Evolutionary conservation across 768 basidiomycete genomes (phyloP).

Genomic region (Tubosaeta brunneosetosa): DNA sequence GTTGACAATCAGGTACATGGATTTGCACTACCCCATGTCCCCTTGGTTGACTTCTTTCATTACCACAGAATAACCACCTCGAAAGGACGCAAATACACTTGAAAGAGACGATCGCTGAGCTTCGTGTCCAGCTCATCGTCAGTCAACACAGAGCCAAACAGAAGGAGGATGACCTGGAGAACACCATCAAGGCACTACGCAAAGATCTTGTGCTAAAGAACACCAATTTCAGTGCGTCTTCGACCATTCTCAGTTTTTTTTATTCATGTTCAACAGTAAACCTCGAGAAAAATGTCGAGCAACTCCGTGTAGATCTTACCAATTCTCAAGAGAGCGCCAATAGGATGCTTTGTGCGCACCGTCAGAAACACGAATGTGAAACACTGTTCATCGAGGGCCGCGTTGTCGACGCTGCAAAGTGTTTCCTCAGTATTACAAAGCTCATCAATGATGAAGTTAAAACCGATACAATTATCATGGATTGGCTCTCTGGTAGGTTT

Average conservation of each 20-base stretch:
- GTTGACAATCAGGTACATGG: neutral
- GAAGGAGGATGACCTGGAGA: neutral
- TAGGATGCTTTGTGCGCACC: too few species aligned
- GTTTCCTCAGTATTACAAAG: neutral
- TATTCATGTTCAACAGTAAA: neutral
- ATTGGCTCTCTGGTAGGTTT: neutral
- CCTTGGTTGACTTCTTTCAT: too few species aligned
- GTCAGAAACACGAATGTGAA: neutral
- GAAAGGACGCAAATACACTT: neutral
- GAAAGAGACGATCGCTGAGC: too few species aligned
- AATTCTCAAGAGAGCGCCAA: neutral
- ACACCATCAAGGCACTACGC: neutral
- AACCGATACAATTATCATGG: neutral
- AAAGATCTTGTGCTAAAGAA: neutral
- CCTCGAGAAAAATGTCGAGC: neutral
- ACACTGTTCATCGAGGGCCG: neutral
- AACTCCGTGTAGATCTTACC: neutral
- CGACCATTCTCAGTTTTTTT: neutral
- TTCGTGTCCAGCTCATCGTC: neutral
- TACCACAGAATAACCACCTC: too few species aligned
- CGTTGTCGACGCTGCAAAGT: neutral
- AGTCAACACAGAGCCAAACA: neutral
- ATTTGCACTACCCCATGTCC: too few species aligned
- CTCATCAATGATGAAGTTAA: neutral
- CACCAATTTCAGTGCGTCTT: neutral